A percentile compares a stretch with the other conserved stretches of the same genome.
Evolutionary conservation across 768 basidiomycete genomes (phyloP).

Genomic region (Punctularia strigosozonata): DNA sequence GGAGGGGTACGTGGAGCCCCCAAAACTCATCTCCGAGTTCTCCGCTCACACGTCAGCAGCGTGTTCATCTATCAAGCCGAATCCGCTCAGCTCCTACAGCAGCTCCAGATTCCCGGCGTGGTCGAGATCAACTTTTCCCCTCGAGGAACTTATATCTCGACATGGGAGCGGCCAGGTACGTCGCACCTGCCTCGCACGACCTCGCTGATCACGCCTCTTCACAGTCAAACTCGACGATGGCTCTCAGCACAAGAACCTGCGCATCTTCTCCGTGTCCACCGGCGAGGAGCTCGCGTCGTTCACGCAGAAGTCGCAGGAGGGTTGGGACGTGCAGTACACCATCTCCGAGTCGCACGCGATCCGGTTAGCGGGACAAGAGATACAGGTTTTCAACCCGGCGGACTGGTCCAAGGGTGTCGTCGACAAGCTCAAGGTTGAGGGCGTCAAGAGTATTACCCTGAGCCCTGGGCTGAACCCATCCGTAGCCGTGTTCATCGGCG

Average conservation of each 20-base stretch:
- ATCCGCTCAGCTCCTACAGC: slow-evolving; percentile 59
- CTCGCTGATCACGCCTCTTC: slow-evolving; percentile 1
- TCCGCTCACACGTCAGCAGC: slow-evolving; percentile 25
- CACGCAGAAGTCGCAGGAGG: slow-evolving; percentile 82
- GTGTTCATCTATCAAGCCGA: slow-evolving; percentile 71
- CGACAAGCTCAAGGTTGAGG: slow-evolving; percentile 77
- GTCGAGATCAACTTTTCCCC: slow-evolving; percentile 89
- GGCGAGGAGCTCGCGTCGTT: slow-evolving; percentile 83
- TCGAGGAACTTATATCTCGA: slow-evolving; percentile 84
- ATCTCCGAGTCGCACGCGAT: slow-evolving; percentile 81
- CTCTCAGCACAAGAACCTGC: slow-evolving; percentile 85
- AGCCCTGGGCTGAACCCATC: slow-evolving; percentile 81
- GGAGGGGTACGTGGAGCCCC: slow-evolving; percentile 40
- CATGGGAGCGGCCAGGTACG: slow-evolving; percentile 85
- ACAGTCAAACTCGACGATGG: slow-evolving; percentile 82
- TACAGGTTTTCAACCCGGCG: slow-evolving; percentile 74
- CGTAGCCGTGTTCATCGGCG: slow-evolving; percentile 85
- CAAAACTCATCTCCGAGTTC: slow-evolving; percentile 4
- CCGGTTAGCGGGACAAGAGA: slow-evolving; percentile 67
- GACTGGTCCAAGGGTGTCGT: slow-evolving; percentile 72
- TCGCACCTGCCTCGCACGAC: slow-evolving; percentile 5
- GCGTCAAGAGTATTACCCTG: slow-evolving; percentile 62
- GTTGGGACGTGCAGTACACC: slow-evolving; percentile 88
- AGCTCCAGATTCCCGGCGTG: slow-evolving; percentile 63
- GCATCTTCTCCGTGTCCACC: slow-evolving; percentile 77